Percentiles rank a stretch among this genome's conserved stretches.
Conservation (phyloP, 108 stramenopile genomes). For the Aureococcus anophagefferens region DNA sequence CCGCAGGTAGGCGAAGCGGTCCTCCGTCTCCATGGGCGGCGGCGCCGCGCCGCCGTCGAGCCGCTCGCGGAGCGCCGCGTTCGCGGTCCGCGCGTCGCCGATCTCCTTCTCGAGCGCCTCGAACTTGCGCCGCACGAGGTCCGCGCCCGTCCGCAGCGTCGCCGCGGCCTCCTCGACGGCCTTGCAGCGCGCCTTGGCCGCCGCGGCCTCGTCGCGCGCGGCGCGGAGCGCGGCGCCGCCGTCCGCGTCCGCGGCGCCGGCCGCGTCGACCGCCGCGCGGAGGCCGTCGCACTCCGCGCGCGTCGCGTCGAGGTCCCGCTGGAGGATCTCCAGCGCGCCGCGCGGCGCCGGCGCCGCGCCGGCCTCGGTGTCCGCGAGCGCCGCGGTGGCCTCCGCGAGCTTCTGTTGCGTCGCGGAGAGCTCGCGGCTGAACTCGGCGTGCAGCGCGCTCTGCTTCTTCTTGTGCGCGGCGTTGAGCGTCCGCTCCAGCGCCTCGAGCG, state of each 20-base stretch:
- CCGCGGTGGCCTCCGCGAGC: too few relatives aligned
- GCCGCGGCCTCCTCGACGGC: not conserved
- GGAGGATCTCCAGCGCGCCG: not conserved
- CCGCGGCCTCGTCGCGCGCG: not conserved
- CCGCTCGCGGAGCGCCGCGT: too few relatives aligned
- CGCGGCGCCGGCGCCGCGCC: too few relatives aligned
- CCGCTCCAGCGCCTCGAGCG: too few relatives aligned
- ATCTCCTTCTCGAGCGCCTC: not conserved
- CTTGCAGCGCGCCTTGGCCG: not conserved
- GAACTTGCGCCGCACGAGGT: not conserved
- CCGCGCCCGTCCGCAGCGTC: not conserved
- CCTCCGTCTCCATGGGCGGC: conserved; percentile 2
- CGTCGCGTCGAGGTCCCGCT: not conserved
- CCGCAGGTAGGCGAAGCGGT: conserved; percentile 24
- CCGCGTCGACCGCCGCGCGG: not conserved
- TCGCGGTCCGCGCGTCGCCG: too few relatives aligned
- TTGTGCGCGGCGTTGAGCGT: too few relatives aligned
- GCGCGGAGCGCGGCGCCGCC: not conserved
- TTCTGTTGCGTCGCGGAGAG: too few relatives aligned
- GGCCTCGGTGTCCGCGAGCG: too few relatives aligned
- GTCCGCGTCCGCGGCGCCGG: not conserved
- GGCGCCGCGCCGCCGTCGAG: too few relatives aligned
- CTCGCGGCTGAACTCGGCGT: too few relatives aligned
- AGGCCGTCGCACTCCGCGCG: not conserved
- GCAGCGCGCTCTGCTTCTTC: too few relatives aligned